A percentile compares a stretch with the other conserved stretches of the same genome.
These are phyloP conservation scores for Flaveria bidentis DNA, from an alignment of 129 eudicot species.

Conservation along the genomic window DNA sequence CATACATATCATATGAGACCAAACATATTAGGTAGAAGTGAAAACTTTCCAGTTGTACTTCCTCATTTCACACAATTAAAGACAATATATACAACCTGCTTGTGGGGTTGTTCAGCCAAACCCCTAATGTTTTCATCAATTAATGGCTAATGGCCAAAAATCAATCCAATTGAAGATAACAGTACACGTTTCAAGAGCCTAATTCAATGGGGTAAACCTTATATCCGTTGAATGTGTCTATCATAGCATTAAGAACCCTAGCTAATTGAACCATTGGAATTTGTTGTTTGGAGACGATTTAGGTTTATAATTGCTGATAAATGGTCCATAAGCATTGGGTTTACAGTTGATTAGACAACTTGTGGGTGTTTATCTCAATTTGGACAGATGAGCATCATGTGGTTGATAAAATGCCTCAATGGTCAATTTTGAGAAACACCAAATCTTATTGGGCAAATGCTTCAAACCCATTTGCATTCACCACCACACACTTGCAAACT, in stretches of 20 bases:
- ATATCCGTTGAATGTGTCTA: not conserved
- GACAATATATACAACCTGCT: constrained; percentile 14
- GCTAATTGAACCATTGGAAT: not conserved
- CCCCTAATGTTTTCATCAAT: not conserved
- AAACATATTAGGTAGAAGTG: not conserved
- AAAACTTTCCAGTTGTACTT: constrained; percentile 27
- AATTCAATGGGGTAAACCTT: constrained; percentile 8
- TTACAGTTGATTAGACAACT: constrained; percentile 16
- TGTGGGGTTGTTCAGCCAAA: constrained; percentile 23
- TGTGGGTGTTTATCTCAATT: constrained; percentile 23
- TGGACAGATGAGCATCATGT: constrained; percentile 28
- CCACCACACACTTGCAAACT: constrained; percentile 41
- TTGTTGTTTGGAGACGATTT: not conserved
- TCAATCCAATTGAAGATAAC: not conserved
- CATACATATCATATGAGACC: constrained; percentile 14
- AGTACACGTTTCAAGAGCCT: not conserved
- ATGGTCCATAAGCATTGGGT: not conserved
- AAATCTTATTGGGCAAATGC: constrained; percentile 28
- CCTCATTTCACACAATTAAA: constrained; percentile 9
- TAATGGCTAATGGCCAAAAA: constrained; percentile 17
- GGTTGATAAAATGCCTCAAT: constrained; percentile 33
- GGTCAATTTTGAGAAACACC: constrained; percentile 20
- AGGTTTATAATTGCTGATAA: constrained; percentile 8
- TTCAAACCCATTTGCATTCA: constrained; percentile 28
- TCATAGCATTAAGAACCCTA: not conserved